phyloP scores from a whole-genome alignment of 129 eudicot genomes.

The Glebionis coronaria region DNA sequence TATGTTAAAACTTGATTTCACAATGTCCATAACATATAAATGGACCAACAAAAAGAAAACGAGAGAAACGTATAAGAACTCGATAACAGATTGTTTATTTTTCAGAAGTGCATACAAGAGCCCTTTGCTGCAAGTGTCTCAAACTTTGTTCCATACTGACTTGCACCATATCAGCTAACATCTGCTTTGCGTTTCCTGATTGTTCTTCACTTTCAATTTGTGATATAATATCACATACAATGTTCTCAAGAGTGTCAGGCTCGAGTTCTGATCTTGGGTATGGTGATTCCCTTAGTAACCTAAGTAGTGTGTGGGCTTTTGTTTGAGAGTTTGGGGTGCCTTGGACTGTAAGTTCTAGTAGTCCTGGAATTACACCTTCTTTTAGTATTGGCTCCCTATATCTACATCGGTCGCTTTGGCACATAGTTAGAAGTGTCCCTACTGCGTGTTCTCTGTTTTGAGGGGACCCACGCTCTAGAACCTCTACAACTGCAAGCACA shows the following conservation, averaged over 20 bases:
- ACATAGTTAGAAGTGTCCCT: slow-evolving; percentile 73
- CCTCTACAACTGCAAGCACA: slow-evolving; percentile 85
- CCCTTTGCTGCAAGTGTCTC: slow-evolving; percentile 83
- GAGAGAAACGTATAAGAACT: slow-evolving; percentile 5
- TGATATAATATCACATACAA: slow-evolving; percentile 69
- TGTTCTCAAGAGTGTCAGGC: slow-evolving; percentile 77
- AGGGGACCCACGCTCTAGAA: slow-evolving; percentile 76
- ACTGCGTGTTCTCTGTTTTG: slow-evolving; percentile 96
- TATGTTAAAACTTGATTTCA: slow-evolving; percentile 16
- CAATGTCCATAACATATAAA: slow-evolving; percentile 33
- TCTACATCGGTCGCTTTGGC: slow-evolving; percentile 62
- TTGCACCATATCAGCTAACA: slow-evolving; percentile 97
- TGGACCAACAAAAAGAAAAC: slow-evolving; percentile 1
- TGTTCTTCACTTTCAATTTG: slow-evolving; percentile 86
- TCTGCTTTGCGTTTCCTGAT: slow-evolving; percentile 79
- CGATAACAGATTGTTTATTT: slow-evolving; percentile 26
- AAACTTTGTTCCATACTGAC: slow-evolving; percentile 98
- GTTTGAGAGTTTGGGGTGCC: slow-evolving; percentile 69
- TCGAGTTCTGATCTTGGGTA: slow-evolving; percentile 67
- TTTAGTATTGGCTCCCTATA: slow-evolving; percentile 84
- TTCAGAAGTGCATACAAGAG: slow-evolving; percentile 65
- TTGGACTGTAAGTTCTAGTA: slow-evolving; percentile 90
- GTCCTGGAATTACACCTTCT: slow-evolving; percentile 98
- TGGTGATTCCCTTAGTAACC: slow-evolving; percentile 72
- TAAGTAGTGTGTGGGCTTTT: slow-evolving; percentile 65